These are phyloP conservation scores for Gracilaria domingensis DNA, from an alignment of 23 red algal species.

Conservation along the genomic window DNA sequence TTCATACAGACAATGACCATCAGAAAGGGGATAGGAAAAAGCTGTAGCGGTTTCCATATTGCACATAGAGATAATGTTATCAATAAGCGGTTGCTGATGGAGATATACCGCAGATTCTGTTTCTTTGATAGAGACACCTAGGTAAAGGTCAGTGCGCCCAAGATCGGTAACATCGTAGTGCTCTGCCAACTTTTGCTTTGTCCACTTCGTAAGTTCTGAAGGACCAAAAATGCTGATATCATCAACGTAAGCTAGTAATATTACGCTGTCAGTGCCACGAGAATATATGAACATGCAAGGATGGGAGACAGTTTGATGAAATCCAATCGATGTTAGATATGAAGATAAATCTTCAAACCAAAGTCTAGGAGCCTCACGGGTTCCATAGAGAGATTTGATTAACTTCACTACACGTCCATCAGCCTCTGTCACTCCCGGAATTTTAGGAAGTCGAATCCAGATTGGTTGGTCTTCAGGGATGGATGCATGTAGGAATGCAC, in stretches of 20 bases:
- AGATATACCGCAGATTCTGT: too few species aligned
- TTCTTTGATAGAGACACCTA: constrained; percentile 8
- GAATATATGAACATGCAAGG: not conserved
- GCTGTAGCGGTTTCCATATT: not conserved
- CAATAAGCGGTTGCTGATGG: constrained; percentile 27
- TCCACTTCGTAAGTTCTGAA: not conserved
- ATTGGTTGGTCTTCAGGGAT: not conserved
- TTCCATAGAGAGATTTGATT: too few species aligned
- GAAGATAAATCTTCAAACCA: too few species aligned
- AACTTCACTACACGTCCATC: constrained; percentile 20
- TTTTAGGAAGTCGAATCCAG: not conserved
- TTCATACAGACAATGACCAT: constrained; percentile 17
- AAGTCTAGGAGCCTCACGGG: too few species aligned
- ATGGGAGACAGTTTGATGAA: not conserved
- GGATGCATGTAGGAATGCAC: constrained; percentile 21
- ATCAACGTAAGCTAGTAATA: constrained; percentile 20
- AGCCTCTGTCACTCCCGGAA: not conserved
- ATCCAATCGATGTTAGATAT: too few species aligned
- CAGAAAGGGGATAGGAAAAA: not conserved
- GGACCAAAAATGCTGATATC: constrained; percentile 52
- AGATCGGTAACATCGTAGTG: constrained; percentile 18
- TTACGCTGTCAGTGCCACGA: not conserved
- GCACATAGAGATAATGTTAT: not conserved
- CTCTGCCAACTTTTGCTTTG: not conserved
- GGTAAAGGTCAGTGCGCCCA: not conserved